phyloP scores from a whole-genome alignment of 1,139 yeast species.

The Geotrichum carabidarum region DNA sequence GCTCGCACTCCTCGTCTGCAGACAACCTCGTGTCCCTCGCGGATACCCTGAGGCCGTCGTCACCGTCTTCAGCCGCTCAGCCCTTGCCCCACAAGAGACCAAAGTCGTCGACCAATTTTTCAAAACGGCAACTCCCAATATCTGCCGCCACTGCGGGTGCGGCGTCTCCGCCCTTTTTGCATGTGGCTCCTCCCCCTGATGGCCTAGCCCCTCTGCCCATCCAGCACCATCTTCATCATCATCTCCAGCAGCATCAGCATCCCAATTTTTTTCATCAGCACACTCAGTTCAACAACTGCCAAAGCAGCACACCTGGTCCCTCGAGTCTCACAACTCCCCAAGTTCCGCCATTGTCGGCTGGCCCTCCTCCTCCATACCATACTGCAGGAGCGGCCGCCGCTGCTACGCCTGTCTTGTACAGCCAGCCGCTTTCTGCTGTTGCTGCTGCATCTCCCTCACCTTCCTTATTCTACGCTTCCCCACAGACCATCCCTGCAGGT shows the following conservation, averaged over 20 bases:
- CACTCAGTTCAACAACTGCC: not conserved
- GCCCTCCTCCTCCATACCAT: no score
- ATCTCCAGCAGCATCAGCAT: not conserved
- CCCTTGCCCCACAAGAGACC: not conserved
- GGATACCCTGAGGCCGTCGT: not conserved
- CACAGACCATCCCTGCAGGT: not conserved
- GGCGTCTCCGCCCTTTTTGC: slow-evolving; percentile 1
- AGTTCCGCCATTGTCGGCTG: no score
- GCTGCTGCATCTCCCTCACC: not conserved
- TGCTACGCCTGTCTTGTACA: not conserved
- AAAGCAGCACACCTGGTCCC: not conserved
- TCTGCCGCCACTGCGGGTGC: slow-evolving; percentile 1
- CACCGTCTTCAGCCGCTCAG: not conserved
- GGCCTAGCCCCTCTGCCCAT: not conserved
- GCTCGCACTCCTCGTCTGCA: not conserved
- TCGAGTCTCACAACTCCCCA: no score
- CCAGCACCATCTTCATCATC: not conserved
- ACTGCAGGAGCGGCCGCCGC: no score
- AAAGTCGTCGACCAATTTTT: not conserved
- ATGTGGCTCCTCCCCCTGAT: not conserved
- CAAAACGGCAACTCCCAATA: not conserved
- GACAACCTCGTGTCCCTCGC: not conserved
- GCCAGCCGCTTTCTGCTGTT: not conserved
- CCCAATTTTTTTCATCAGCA: not conserved
- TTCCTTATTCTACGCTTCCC: slow-evolving; percentile 3